Evolutionary conservation across 73 alveolate genomes (phyloP).

Genomic region (Paramecium sexaurelia): DNA sequence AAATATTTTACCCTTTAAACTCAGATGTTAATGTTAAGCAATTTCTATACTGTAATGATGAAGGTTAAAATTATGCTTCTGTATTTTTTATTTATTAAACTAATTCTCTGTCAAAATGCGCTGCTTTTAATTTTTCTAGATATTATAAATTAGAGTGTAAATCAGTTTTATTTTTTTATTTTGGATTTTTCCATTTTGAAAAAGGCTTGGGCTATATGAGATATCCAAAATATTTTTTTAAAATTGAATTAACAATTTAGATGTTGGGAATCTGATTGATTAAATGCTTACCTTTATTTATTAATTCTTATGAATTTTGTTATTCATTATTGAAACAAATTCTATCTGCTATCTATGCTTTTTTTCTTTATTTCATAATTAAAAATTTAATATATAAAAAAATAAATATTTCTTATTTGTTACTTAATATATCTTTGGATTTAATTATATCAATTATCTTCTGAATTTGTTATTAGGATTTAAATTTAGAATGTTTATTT

Average conservation of each 20-base stretch:
- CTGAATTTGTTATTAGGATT: no score
- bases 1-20: background rate
- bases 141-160: background rate
- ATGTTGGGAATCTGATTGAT: background rate
- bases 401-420: no score
- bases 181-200: background rate
- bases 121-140: background rate
- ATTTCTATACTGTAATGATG: background rate
- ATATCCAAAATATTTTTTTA: background rate
- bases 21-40: background rate
- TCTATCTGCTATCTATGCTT: background rate
- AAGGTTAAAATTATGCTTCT: background rate
- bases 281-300: background rate
- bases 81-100: background rate
- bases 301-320: background rate
- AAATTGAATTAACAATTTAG: background rate
- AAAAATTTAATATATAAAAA: no score
- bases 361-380: background rate
- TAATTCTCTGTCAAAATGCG: constrained; percentile 19
- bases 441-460: no score
- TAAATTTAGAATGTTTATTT: no score
- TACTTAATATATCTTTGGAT: no score
- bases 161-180: background rate
- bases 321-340: background rate
- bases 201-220: background rate